phyloP scores from a whole-genome alignment of 2,329 filamentous ascomycete species.

The Teratosphaeria zuluensis region DNA sequence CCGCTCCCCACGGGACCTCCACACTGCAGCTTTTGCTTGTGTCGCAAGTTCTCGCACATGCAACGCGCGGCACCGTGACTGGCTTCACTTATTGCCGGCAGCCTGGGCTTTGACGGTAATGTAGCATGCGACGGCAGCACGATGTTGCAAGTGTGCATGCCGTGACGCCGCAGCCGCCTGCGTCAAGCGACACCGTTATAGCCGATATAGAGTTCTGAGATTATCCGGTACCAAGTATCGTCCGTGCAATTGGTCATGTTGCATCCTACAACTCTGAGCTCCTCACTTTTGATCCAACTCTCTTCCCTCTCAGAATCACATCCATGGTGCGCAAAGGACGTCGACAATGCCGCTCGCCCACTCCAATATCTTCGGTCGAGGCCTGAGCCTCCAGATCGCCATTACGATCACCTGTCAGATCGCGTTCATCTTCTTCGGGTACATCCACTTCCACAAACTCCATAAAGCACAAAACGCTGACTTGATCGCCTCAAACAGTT shows the following conservation, averaged over 20 bases:
- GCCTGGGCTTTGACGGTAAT: not conserved
- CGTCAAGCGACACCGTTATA: not conserved
- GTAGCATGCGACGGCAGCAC: not conserved
- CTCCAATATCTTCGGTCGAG: constrained; percentile 21
- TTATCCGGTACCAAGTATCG: not conserved
- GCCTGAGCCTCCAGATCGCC: constrained; percentile 18
- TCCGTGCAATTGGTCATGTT: not conserved
- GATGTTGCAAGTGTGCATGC: not conserved
- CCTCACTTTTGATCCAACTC: not conserved
- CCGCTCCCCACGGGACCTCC: not conserved
- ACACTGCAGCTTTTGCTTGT: not conserved
- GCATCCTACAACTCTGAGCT: not conserved
- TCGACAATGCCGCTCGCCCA: constrained; percentile 9
- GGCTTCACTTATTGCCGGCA: not conserved
- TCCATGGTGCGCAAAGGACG: too few species aligned
- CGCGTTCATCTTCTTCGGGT: constrained; percentile 25
- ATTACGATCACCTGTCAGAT: constrained; percentile 24
- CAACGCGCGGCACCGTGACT: not conserved
- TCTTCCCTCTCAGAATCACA: not conserved
- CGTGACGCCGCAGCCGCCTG: not conserved
- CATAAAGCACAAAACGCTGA: not conserved
- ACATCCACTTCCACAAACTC: not conserved
- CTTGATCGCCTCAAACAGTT: not conserved
- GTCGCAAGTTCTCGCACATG: too few species aligned
- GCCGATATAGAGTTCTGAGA: not conserved